Percentiles rank a stretch among this genome's conserved stretches.
Evolutionary conservation across 768 basidiomycete genomes (phyloP).

Genomic region (Rhizopogon vulgaris): DNA sequence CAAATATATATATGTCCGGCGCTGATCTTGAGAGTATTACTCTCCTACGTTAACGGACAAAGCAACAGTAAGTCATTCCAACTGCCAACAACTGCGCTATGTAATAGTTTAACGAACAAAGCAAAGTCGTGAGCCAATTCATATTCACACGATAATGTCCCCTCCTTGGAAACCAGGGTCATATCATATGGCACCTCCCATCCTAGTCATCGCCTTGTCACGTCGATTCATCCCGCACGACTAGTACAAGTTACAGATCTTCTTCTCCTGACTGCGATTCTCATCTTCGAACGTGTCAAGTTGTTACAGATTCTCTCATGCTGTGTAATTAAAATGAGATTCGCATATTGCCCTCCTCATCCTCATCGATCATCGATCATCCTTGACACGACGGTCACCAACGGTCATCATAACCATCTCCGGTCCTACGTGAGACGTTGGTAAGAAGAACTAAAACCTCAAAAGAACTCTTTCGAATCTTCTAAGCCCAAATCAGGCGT

Average conservation of each 20-base stretch:
- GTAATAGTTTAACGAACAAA: not conserved
- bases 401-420: not conserved
- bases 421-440: not conserved
- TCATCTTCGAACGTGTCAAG: too few species aligned
- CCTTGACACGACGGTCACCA: not conserved
- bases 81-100: not conserved
- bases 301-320: not conserved
- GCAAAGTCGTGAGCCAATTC: not conserved
- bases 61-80: not conserved
- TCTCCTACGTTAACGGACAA: not conserved
- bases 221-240: too few species aligned
- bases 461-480: not conserved
- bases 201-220: too few species aligned
- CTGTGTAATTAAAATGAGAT: not conserved
- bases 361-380: too few species aligned
- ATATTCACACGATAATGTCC: not conserved
- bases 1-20: too few species aligned
- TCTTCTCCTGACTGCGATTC: not conserved
- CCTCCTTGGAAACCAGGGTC: not conserved
- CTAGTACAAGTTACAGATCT: not conserved
- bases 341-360: not conserved
- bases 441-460: conserved; percentile 2
- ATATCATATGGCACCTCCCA: not conserved
- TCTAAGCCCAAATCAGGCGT: not conserved
- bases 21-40: too few species aligned